Evolutionary conservation across 179 eudicot genomes (phyloP).

Genomic region (Spergularia azorica): DNA sequence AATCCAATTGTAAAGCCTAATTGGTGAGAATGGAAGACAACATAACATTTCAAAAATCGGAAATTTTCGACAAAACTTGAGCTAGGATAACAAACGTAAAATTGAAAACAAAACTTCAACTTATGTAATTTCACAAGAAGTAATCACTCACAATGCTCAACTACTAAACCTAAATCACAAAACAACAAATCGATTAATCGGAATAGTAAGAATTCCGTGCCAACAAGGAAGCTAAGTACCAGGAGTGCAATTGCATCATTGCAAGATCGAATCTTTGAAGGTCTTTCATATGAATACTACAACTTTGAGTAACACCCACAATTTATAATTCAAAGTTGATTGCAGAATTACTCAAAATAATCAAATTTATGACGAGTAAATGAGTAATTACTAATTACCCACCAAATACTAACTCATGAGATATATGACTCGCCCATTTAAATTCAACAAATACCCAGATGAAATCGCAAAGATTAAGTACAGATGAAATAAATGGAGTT

Average conservation of each 20-base stretch:
- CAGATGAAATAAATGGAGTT: not conserved
- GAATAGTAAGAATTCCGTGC: not conserved
- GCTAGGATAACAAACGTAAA: not conserved
- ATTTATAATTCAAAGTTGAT: not conserved
- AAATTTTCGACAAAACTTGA: not conserved
- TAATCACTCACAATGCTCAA: not conserved
- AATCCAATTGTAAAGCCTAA: no score
- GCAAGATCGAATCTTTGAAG: conserved; percentile 5
- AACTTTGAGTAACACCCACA: not conserved
- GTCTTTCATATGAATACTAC: not conserved
- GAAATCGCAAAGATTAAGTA: not conserved
- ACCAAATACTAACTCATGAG: not conserved
- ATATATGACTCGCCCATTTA: not conserved
- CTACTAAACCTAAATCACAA: not conserved
- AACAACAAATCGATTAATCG: not conserved
- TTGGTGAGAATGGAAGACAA: no score
- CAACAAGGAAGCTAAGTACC: not conserved
- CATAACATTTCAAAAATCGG: no score
- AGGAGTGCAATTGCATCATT: not conserved
- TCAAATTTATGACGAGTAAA: not conserved
- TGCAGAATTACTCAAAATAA: not conserved
- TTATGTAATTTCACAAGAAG: not conserved
- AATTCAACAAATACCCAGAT: not conserved
- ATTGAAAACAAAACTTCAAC: not conserved
- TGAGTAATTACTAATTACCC: not conserved